Evolutionary conservation across 2,329 filamentous ascomycete genomes (phyloP), one percentile per base, ranked within the genome.

Genomic region (Rhynchosporium graminicola): DNA sequence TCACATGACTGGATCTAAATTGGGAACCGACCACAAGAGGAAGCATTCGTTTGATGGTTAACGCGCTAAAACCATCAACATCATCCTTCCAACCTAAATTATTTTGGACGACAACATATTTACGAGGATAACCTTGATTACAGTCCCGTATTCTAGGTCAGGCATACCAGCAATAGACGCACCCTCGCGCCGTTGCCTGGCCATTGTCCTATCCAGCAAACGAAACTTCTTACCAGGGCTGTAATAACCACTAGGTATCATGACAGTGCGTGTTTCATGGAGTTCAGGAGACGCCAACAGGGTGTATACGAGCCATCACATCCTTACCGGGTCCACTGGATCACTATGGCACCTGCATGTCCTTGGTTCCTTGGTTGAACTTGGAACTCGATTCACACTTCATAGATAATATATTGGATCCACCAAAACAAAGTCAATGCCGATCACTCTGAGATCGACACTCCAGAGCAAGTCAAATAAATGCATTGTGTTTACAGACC

Each of bases 191-290:
- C 20, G 15, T 52, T 33, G 31, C 36, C n/a, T 9, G 20, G 8
- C 57, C 57, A 46, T 50, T 51, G 57, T 51, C 57, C 57, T 54
- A 46, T 63, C 12, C 40, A 33, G 43, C 48, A 60, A 40, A 54
- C 38, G 29, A 60, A 31, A 29, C 29, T 48, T 20, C 20, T 60
- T 36, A 10, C 48, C 26, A 46, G 36, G 47, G 3, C 46, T 12
- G 26, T 42, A 1, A 33, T 31, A 12, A 45, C 46, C 50, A 29
- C 58, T 54, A 20, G 20, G 20, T 20, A 42, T 54, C 47, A 31
- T 61, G 48, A 61, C 51, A 56, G 54, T 55, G 58, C 58, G 54
- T 50, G 40, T 55, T 7, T 43, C 31, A 15, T 13, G 7, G 9
- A 4, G 20, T 29, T 38, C 31, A 20, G 36, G 7, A 36, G 38